Conservation (phyloP, 768 basidiomycete genomes). For the Lentinula guzmanii region DNA sequence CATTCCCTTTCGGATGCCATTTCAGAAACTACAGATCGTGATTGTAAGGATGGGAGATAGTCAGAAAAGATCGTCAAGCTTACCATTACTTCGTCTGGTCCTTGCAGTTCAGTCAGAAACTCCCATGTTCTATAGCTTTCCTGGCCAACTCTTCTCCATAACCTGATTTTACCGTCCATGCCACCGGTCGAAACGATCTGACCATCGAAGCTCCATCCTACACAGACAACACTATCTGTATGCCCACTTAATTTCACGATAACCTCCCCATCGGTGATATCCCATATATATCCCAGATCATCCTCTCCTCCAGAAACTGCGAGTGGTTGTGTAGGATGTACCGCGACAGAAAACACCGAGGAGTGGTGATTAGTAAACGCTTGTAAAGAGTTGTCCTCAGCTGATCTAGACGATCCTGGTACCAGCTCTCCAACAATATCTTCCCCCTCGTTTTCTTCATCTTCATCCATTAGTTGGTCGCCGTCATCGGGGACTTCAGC, state of each 20-base stretch:
- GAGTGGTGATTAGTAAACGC: conserved; percentile 60
- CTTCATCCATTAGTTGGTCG: conserved; percentile 69
- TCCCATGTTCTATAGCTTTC: conserved; percentile 83
- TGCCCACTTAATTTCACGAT: conserved; percentile 88
- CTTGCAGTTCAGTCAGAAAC: conserved; percentile 88
- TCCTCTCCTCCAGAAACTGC: conserved; percentile 95
- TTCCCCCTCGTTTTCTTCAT: conserved; percentile 43
- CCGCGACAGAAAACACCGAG: conserved; percentile 81
- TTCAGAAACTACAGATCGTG: conserved; percentile 66
- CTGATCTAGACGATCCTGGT: conserved; percentile 30
- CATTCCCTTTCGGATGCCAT: conserved; percentile 94
- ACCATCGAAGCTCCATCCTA: conserved; percentile 82
- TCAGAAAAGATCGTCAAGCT: conserved; percentile 18
- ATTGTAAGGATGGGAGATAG: background rate
- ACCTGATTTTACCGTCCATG: conserved; percentile 92
- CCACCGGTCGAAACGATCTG: conserved; percentile 94
- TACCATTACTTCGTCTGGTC: conserved; percentile 94
- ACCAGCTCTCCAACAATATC: conserved; percentile 36
- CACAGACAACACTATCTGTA: conserved; percentile 80
- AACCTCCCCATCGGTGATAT: conserved; percentile 73
- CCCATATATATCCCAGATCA: conserved; percentile 92
- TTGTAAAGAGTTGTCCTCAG: conserved; percentile 62
- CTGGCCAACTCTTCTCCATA: conserved; percentile 84
- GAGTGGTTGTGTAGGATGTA: conserved; percentile 78
- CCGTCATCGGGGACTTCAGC: conserved; percentile 61